Conservation (phyloP, 345 rosid species). For the Populus simonii region DNA sequence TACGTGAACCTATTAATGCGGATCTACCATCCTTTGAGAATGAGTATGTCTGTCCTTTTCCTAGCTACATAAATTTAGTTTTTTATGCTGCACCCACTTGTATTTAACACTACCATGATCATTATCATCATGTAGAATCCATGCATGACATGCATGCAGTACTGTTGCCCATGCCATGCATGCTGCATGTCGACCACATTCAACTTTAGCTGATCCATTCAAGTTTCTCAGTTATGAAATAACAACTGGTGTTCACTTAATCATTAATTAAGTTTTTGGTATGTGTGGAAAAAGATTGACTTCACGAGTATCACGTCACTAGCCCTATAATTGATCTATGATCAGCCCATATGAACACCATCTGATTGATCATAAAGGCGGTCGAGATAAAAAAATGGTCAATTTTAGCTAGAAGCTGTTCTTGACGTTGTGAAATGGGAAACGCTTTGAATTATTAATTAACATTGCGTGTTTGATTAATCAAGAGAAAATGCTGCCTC, state of each 20-base stretch:
- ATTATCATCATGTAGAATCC: not conserved
- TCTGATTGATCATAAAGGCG: not conserved
- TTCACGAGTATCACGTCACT: not conserved
- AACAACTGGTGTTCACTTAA: not conserved
- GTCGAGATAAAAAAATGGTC: not conserved
- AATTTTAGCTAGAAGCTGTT: not conserved
- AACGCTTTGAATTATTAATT: not conserved
- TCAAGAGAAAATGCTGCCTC: not conserved
- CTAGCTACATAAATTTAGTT: not conserved
- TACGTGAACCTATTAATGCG: conserved; percentile 42
- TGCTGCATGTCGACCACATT: not conserved
- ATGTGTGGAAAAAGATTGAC: not conserved
- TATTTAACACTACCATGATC: not conserved
- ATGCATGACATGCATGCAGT: not conserved
- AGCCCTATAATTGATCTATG: not conserved
- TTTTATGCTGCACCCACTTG: not conserved
- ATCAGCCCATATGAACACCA: not conserved
- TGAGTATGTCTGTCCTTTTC: conserved; percentile 44
- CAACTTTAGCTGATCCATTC: not conserved
- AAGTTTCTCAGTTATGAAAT: not conserved
- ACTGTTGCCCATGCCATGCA: not conserved
- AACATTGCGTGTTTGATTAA: not conserved
- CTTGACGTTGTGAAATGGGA: not conserved
- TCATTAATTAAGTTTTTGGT: not conserved
- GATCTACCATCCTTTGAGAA: conserved; percentile 26